phyloP scores from a whole-genome alignment of 2,329 filamentous ascomycete species.

The Claviceps maximensis region DNA sequence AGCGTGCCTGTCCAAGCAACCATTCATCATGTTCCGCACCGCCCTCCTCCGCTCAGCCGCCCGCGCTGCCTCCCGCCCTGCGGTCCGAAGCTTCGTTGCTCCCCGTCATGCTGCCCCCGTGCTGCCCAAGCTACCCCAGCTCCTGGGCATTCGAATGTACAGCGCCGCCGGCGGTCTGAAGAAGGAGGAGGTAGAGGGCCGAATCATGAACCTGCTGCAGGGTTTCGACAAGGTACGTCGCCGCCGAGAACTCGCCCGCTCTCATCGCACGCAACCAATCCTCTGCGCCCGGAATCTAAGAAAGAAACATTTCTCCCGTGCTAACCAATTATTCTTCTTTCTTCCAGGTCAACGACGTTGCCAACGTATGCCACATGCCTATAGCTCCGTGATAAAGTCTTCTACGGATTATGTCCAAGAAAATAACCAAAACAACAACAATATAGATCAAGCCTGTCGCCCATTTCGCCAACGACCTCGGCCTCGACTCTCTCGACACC shows the following conservation, averaged over 20 bases:
- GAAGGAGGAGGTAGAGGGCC: slow-evolving; percentile 75
- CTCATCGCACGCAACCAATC: not conserved
- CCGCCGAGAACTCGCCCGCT: too few species aligned
- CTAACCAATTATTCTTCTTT: slow-evolving; percentile 17
- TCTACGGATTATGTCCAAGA: not conserved
- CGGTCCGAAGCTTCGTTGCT: slow-evolving; percentile 43
- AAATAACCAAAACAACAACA: slow-evolving; percentile 6
- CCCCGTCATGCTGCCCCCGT: slow-evolving; percentile 40
- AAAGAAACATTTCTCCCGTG: not conserved
- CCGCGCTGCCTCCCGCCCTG: slow-evolving; percentile 36
- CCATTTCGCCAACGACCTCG: slow-evolving; percentile 95
- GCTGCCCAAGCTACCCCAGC: slow-evolving; percentile 25
- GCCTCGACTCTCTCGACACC: slow-evolving; percentile 92
- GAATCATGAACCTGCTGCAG: slow-evolving; percentile 84
- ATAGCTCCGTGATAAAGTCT: not conserved
- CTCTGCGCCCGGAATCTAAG: not conserved
- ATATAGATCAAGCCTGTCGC: slow-evolving; percentile 64
- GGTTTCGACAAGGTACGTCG: slow-evolving; percentile 78
- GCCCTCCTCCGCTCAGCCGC: slow-evolving; percentile 69
- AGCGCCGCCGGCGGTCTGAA: slow-evolving; percentile 66
- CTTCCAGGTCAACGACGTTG: slow-evolving; percentile 51
- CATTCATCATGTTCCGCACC: slow-evolving; percentile 66
- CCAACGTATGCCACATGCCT: slow-evolving; percentile 37
- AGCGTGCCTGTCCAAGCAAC: not conserved
- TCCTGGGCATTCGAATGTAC: slow-evolving; percentile 70